Percentiles rank a stretch among this genome's conserved stretches.
Conservation (phyloP, 768 basidiomycete genomes). For the Macrolepiota fuliginosa region DNA sequence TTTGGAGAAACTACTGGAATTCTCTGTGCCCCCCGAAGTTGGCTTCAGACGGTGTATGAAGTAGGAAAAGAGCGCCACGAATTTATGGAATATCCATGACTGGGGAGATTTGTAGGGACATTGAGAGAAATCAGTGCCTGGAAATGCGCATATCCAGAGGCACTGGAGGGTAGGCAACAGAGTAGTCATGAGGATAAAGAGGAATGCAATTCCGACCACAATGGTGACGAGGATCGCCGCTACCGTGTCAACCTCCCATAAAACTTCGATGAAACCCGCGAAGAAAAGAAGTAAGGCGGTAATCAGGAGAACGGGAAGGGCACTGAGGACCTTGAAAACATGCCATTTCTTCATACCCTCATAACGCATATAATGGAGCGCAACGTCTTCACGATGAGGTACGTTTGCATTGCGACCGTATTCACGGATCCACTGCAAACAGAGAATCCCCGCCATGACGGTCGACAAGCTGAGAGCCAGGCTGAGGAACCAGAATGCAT, state of each 20-base stretch:
- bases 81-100: conserved; percentile 8
- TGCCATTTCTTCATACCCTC: conserved; percentile 16
- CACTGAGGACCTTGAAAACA: conserved; percentile 16
- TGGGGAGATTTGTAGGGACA: conserved; percentile 14
- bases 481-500: conserved; percentile 14
- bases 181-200: conserved; percentile 14
- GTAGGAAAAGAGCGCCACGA: not conserved
- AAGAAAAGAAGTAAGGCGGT: conserved; percentile 18
- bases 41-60: not conserved
- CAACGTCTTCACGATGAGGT: conserved; percentile 7
- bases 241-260: conserved; percentile 12
- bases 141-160: not conserved
- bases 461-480: conserved; percentile 14
- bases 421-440: conserved; percentile 21
- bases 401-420: conserved; percentile 15
- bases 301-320: conserved; percentile 16
- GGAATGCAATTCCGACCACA: conserved; percentile 8
- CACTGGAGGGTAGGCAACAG: conserved; percentile 16
- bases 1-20: not conserved
- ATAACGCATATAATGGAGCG: conserved; percentile 17
- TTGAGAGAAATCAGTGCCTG: not conserved
- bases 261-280: conserved; percentile 17
- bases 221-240: conserved; percentile 13
- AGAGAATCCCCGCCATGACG: conserved; percentile 17
- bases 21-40: not conserved